Conservation (phyloP, 352 stramenopile genomes). For the Globisporangium takayamanum region DNA sequence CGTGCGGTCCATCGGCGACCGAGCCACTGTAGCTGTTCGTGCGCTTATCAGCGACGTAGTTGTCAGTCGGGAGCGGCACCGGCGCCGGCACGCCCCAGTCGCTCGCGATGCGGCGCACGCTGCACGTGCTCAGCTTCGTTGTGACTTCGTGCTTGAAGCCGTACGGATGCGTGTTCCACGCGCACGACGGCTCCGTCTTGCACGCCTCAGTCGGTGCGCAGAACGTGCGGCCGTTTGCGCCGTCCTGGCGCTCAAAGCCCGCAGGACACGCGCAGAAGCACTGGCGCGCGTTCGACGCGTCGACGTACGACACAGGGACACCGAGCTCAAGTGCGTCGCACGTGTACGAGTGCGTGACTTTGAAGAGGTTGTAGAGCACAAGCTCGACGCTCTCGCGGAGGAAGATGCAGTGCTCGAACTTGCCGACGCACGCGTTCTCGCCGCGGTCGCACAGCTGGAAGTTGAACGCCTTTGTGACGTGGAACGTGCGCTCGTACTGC, state of each 20-base stretch:
- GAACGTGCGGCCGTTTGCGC: constrained; percentile 13
- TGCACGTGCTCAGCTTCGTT: constrained; percentile 1
- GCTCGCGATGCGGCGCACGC: constrained; percentile 19
- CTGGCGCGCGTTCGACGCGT: constrained; percentile 22
- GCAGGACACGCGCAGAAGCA: constrained; percentile 56
- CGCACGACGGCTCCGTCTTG: constrained; percentile 25
- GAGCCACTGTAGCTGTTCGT: constrained; percentile 14
- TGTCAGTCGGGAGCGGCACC: constrained; percentile 47
- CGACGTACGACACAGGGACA: constrained; percentile 41
- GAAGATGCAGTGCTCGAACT: constrained; percentile 34
- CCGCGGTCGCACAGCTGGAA: constrained; percentile 13
- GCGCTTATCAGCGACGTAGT: constrained; percentile 46
- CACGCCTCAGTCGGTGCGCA: constrained; percentile 21
- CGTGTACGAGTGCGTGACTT: constrained; percentile 25
- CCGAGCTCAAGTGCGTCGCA: constrained; percentile 29
- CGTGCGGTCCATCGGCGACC: neutral
- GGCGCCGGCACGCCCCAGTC: constrained; percentile 33
- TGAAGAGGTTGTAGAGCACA: constrained; percentile 63
- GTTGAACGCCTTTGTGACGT: constrained; percentile 14
- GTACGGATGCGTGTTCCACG: constrained; percentile 31
- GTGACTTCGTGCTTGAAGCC: constrained; percentile 37
- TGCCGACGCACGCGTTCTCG: constrained; percentile 8
- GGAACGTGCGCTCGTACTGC: constrained; percentile 13
- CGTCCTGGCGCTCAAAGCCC: constrained; percentile 21
- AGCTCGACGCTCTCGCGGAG: constrained; percentile 31